Evolutionary conservation across 805 yeast genomes (phyloP).

Genomic region (Candida vaughaniae): DNA sequence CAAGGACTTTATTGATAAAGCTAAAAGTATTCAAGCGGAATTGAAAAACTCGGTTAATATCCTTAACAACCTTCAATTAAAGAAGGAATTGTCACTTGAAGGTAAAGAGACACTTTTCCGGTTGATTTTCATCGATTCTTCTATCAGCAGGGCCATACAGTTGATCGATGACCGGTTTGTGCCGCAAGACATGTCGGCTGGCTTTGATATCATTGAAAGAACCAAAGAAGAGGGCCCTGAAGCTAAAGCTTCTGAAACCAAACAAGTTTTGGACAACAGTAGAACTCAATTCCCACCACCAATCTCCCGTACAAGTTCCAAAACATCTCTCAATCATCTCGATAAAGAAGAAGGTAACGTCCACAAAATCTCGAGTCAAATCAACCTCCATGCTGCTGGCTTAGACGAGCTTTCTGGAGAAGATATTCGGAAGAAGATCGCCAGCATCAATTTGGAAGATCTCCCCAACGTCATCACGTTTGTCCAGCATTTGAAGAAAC

Average conservation of each 20-base stretch:
- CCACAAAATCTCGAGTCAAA: conserved; percentile 32
- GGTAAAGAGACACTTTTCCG: conserved; percentile 77
- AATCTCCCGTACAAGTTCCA: conserved; percentile 26
- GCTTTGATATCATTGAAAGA: not conserved
- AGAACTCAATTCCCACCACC: conserved; percentile 8
- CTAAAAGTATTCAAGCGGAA: conserved; percentile 28
- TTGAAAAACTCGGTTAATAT: conserved; percentile 42
- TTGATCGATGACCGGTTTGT: conserved; percentile 37
- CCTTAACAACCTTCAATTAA: conserved; percentile 55
- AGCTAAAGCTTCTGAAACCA: not conserved
- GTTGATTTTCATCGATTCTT: conserved; percentile 66
- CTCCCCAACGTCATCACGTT: conserved; percentile 33
- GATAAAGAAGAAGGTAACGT: conserved; percentile 44
- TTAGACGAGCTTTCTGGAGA: conserved; percentile 30
- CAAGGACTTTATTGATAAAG: conserved; percentile 23
- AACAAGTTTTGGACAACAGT: not conserved
- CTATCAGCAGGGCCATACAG: conserved; percentile 57
- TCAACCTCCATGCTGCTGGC: conserved; percentile 6
- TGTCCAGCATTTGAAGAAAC: conserved; percentile 28
- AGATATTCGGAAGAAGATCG: conserved; percentile 34
- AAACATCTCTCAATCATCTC: conserved; percentile 31
- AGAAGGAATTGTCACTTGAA: conserved; percentile 54
- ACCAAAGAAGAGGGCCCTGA: not conserved
- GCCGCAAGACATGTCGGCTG: conserved; percentile 16
- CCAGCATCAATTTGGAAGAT: conserved; percentile 30